These are phyloP conservation scores for Phylloporus sp. DNA, from an alignment of 768 basidiomycete genomes.

Conservation along the genomic window DNA sequence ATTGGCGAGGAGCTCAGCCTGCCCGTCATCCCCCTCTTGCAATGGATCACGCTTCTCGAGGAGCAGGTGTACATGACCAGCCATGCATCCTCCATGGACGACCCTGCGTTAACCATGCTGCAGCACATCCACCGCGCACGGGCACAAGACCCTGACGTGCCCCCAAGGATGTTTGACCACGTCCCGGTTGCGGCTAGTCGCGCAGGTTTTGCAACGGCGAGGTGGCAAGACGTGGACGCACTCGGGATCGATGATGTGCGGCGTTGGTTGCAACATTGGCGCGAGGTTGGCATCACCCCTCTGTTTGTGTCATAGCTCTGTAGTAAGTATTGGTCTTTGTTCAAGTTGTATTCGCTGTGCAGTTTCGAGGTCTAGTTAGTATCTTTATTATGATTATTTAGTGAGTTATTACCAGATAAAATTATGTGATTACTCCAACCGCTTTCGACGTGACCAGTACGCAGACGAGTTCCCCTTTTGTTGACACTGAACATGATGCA, in stretches of 20 bases:
- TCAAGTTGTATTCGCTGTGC: no score
- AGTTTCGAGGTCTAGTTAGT: no score
- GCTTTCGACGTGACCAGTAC: no score
- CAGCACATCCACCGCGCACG: neutral
- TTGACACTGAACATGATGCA: no score
- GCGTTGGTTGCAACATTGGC: neutral
- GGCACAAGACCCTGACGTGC: neutral
- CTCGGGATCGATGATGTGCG: neutral
- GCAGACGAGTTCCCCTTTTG: no score
- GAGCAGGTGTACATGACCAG: neutral
- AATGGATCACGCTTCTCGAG: conserved; percentile 1
- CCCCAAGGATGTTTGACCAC: neutral
- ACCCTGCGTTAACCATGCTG: neutral
- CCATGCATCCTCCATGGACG: neutral
- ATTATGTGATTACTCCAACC: no score
- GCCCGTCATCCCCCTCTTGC: conserved; percentile 6
- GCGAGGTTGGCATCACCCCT: neutral
- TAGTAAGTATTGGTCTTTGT: no score
- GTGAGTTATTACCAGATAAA: no score
- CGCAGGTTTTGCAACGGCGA: neutral
- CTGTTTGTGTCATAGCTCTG: no score
- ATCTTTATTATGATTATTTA: no score
- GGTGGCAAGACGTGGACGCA: neutral
- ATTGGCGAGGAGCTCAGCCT: conserved; percentile 6
- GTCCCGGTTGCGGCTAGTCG: neutral